Conservation (phyloP, 164 flowering plant species). For the Vitis riparia region DNA sequence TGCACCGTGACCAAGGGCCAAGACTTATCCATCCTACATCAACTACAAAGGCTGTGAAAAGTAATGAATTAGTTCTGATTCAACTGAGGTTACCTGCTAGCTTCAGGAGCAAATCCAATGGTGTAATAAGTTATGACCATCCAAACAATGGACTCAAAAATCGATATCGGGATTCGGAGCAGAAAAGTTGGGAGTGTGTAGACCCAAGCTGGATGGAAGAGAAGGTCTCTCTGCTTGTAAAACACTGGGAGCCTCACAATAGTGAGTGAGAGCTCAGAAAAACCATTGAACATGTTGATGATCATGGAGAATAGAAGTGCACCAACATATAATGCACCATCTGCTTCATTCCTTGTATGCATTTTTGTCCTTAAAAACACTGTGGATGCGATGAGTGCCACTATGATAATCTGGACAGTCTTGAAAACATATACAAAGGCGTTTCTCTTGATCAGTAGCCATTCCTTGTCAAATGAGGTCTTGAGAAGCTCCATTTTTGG, state of each 20-base stretch:
- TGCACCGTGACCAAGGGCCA: too few relatives aligned
- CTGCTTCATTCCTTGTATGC: slow-evolving; percentile 52
- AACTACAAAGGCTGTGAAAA: too few relatives aligned
- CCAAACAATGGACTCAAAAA: slow-evolving; percentile 75
- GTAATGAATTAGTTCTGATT: neutral
- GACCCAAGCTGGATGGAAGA: slow-evolving; percentile 89
- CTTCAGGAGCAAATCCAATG: slow-evolving; percentile 92
- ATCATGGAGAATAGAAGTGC: slow-evolving; percentile 68
- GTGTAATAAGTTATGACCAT: slow-evolving; percentile 63
- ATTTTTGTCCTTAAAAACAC: slow-evolving; percentile 64
- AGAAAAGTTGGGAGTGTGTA: slow-evolving; percentile 77
- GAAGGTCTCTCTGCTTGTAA: slow-evolving; percentile 89
- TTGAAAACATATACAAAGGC: slow-evolving; percentile 85
- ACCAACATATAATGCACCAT: slow-evolving; percentile 69
- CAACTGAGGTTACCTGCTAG: slow-evolving; percentile 57
- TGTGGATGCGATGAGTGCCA: slow-evolving; percentile 60
- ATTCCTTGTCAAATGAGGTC: slow-evolving; percentile 75
- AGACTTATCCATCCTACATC: too few relatives aligned
- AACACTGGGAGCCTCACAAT: slow-evolving; percentile 89
- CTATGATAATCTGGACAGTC: slow-evolving; percentile 69
- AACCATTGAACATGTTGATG: slow-evolving; percentile 88
- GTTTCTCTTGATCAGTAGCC: slow-evolving; percentile 76
- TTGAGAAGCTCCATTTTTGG: slow-evolving; percentile 66
- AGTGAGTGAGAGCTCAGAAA: slow-evolving; percentile 73
- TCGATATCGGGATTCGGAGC: slow-evolving; percentile 67